phyloP scores from a whole-genome alignment of 805 yeast species.

The Komagataella phaffii region DNA sequence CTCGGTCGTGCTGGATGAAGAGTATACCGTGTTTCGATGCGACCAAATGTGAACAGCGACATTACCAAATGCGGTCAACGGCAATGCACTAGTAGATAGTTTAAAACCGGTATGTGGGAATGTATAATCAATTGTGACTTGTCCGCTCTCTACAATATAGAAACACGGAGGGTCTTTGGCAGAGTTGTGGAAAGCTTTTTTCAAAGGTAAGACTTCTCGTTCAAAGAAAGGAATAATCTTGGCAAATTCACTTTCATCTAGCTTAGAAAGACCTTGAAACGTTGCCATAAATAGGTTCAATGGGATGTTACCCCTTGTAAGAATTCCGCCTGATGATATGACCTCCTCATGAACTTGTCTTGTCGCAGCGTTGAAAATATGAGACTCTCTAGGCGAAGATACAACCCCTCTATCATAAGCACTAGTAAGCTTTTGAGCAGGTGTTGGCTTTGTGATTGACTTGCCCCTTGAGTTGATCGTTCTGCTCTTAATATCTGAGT shows the following conservation, averaged over 20 bases:
- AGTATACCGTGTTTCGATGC: conserved; percentile 26
- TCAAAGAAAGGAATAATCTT: conserved; percentile 42
- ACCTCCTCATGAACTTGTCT: conserved; percentile 28
- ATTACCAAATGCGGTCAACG: conserved; percentile 69
- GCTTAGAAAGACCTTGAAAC: conserved; percentile 43
- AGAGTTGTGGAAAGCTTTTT: conserved; percentile 32
- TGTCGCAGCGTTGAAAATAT: conserved; percentile 38
- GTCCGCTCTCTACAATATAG: conserved; percentile 38
- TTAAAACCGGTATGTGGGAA: conserved; percentile 22
- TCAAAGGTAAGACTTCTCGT: conserved; percentile 31
- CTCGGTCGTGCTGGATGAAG: conserved; percentile 25
- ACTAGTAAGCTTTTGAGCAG: neutral
- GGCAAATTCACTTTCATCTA: conserved; percentile 47
- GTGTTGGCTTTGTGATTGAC: neutral
- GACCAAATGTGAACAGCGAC: conserved; percentile 20
- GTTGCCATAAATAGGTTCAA: conserved; percentile 50
- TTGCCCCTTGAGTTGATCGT: neutral
- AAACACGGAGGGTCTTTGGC: conserved; percentile 32
- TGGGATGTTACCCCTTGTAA: neutral
- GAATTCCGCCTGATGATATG: conserved; percentile 4
- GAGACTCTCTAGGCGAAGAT: conserved; percentile 37
- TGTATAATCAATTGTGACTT: conserved; percentile 31
- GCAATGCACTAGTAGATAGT: conserved; percentile 32
- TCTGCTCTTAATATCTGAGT: conserved; percentile 22
- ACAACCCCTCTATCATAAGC: neutral